Percentiles rank a stretch among this genome's conserved stretches.
These are phyloP conservation scores for Rhodotorula kratochvilovae DNA, from an alignment of 768 basidiomycete species.

Conservation along the genomic window DNA sequence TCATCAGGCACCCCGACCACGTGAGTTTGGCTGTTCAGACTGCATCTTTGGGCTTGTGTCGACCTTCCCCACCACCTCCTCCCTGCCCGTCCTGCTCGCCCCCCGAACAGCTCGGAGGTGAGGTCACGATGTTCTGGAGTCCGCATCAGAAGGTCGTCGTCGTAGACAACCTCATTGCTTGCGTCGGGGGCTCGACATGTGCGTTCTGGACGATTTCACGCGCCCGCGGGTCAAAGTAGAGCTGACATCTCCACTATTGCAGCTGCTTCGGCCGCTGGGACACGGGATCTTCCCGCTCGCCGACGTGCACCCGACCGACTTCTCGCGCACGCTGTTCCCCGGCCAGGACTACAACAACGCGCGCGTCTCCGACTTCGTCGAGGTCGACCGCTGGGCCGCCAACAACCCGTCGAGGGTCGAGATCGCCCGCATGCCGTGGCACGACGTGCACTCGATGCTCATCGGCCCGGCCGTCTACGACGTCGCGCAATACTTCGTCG, in stretches of 20 bases:
- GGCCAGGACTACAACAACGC: constrained; percentile 94
- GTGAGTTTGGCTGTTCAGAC: too few relatives aligned
- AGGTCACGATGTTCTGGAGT: constrained; percentile 56
- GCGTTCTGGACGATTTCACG: constrained; percentile 51
- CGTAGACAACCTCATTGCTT: constrained; percentile 78
- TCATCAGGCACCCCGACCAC: constrained; percentile 86
- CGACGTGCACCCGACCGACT: constrained; percentile 85
- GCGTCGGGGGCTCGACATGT: constrained; percentile 88
- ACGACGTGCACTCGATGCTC: constrained; percentile 73
- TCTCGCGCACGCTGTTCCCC: constrained; percentile 75
- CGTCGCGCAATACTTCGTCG: constrained; percentile 85
- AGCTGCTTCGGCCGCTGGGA: constrained; percentile 86
- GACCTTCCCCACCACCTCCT: too few relatives aligned
- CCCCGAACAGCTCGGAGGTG: constrained; percentile 62
- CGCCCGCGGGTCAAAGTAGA: neutral
- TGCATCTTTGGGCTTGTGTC: too few relatives aligned
- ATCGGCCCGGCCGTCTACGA: constrained; percentile 79
- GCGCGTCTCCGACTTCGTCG: constrained; percentile 63
- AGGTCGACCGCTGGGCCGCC: constrained; percentile 56
- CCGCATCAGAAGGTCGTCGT: constrained; percentile 86
- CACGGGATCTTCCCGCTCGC: constrained; percentile 65
- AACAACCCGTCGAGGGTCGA: constrained; percentile 36
- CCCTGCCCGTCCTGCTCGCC: too few relatives aligned
- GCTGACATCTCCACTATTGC: neutral
- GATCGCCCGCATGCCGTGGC: constrained; percentile 41